Conservation (phyloP, 2,329 filamentous ascomycete species). For the Ophiostoma sp. region DNA sequence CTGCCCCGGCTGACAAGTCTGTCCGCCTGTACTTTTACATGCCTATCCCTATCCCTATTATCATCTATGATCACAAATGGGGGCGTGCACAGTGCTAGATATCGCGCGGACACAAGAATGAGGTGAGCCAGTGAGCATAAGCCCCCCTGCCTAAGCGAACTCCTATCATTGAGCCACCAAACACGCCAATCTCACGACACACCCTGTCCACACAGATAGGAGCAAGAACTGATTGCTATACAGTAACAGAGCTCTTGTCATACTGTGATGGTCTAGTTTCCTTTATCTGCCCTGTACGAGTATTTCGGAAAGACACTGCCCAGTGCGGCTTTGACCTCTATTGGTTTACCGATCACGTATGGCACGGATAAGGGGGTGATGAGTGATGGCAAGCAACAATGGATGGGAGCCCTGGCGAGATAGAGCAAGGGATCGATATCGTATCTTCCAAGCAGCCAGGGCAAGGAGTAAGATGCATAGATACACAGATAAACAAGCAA, state of each 20-base stretch:
- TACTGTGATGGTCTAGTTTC: not conserved
- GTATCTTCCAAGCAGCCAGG: too few species aligned
- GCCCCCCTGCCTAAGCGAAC: not conserved
- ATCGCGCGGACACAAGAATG: not conserved
- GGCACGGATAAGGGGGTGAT: not conserved
- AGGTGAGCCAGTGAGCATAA: too few species aligned
- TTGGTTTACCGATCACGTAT: not conserved
- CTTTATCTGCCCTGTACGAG: not conserved
- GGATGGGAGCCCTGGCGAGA: not conserved
- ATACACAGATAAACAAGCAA: not conserved
- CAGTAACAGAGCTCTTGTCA: not conserved
- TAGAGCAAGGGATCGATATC: too few species aligned
- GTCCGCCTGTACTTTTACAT: not conserved
- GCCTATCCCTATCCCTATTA: too few species aligned
- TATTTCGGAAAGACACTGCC: not conserved
- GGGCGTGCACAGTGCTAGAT: not conserved
- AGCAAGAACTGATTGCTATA: not conserved
- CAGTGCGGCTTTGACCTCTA: not conserved
- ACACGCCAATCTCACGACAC: not conserved
- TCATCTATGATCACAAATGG: too few species aligned
- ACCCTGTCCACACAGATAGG: not conserved
- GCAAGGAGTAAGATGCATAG: too few species aligned
- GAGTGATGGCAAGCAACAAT: not conserved
- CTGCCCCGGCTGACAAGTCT: not conserved
- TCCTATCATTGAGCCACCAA: not conserved